Evolutionary conservation across 805 yeast species (phyloP).

Genomic region (Suhomyces kilbournensis): DNA sequence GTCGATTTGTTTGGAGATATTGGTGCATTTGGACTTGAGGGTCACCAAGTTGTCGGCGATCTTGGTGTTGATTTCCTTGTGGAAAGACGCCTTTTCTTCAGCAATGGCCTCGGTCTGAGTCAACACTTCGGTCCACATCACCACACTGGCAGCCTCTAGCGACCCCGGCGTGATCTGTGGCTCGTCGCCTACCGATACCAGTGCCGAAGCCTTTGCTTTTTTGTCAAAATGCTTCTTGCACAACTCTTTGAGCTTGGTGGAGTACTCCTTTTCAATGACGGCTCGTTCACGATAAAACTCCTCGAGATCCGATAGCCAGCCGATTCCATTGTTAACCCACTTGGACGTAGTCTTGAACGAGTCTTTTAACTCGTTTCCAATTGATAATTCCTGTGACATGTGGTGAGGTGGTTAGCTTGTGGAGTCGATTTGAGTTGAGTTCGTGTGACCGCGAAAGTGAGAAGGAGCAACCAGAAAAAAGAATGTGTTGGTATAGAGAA

Average conservation of each 20-base stretch:
- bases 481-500: not conserved
- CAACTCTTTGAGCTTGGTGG: constrained; percentile 61
- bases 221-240: constrained; percentile 69
- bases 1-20: constrained; percentile 53
- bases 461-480: not conserved
- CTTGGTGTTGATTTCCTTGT: constrained; percentile 56
- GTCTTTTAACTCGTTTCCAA: constrained; percentile 78
- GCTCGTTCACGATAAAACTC: constrained; percentile 83
- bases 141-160: constrained; percentile 79
- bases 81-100: constrained; percentile 57
- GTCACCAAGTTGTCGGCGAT: constrained; percentile 60
- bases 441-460: not conserved
- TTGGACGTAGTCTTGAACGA: constrained; percentile 71
- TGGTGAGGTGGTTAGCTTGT: not conserved
- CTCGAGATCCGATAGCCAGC: constrained; percentile 77
- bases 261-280: constrained; percentile 76
- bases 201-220: constrained; percentile 66
- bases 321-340: constrained; percentile 74
- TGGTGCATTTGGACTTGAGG: constrained; percentile 51
- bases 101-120: constrained; percentile 80
- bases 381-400: constrained; percentile 22
- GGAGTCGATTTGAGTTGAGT: not conserved
- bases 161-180: constrained; percentile 96
- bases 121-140: constrained; percentile 86
- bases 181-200: constrained; percentile 81